Percentiles rank a stretch among this genome's conserved stretches.
Evolutionary conservation across 1,284 basidiomycete genomes (phyloP).

Genomic region (Boletus mariae): DNA sequence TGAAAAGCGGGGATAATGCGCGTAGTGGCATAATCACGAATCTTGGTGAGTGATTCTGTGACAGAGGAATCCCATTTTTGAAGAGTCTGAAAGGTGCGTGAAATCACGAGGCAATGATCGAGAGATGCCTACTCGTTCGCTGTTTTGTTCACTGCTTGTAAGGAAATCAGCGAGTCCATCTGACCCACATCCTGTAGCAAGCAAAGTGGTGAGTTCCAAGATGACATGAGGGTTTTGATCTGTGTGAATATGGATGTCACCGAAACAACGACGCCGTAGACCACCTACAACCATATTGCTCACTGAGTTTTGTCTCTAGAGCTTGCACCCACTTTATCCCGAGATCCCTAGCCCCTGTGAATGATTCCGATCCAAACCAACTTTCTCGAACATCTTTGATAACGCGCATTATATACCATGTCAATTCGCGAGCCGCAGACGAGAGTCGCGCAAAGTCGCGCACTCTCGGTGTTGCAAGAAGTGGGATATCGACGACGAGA

Average conservation of each 20-base stretch:
- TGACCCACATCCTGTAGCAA: constrained; percentile 65
- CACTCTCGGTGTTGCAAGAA: constrained; percentile 51
- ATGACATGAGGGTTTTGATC: constrained; percentile 59
- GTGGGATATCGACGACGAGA: constrained; percentile 49
- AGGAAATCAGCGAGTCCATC: constrained; percentile 70
- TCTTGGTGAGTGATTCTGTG: constrained; percentile 61
- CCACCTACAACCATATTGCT: constrained; percentile 60
- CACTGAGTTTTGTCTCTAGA: constrained; percentile 58
- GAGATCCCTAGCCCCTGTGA: constrained; percentile 61
- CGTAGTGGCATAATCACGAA: constrained; percentile 70
- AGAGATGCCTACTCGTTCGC: constrained; percentile 58
- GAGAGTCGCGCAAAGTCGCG: constrained; percentile 69
- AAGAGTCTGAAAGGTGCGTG: constrained; percentile 48
- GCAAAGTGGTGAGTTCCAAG: constrained; percentile 66
- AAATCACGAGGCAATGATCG: constrained; percentile 15
- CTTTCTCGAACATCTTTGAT: constrained; percentile 64
- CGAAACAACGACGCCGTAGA: constrained; percentile 8
- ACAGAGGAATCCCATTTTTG: constrained; percentile 78
- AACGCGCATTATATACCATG: constrained; percentile 65
- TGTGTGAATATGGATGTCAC: constrained; percentile 26
- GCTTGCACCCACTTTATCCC: constrained; percentile 71
- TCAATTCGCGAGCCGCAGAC: constrained; percentile 65
- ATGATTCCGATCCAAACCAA: constrained; percentile 68
- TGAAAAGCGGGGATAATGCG: constrained; percentile 70
- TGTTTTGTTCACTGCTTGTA: constrained; percentile 73